Evolutionary conservation across 225 moss, liverwort and hornwort genomes (phyloP), one percentile per base, ranked within the genome.

Genomic region (Sphagnum tenellum): DNA sequence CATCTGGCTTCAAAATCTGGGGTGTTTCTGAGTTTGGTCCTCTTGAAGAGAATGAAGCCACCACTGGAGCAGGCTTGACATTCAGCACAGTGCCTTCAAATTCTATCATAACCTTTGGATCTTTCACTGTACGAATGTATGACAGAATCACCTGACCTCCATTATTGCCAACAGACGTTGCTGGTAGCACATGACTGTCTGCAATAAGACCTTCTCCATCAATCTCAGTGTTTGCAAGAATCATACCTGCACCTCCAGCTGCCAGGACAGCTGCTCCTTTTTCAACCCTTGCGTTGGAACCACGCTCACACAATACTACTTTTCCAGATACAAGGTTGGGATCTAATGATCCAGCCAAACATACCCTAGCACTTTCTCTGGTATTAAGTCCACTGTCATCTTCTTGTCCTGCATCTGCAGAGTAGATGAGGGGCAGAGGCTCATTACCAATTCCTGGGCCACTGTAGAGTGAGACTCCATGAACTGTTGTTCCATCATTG

Each of bases 141-240:
- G 72, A 69, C 46, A 79, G 77, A 65, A 95, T 89, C 0, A 70
- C 13, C 7, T 67, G 71, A 2, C 95, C 95, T 57, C 82, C 92
- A 3, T 46, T 71, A 1, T 77, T 80, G 1, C 95, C 92, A 12
- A 95, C 82, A 5, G 89, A 83, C 1, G 88, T 86, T 5, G 83
- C 92, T 2, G 95, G 95, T 10, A 95, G 79, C 14, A 95, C 86
- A 54, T 95, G 92, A 3, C 87, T 82, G 54, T 95, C 92, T 2
- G 95, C 95, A 7, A 92, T 81, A 1, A 95, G 75, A 12, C 95
- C 95, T 61, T 92, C 95, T 3, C 95, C 95, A 44, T 92, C 92
- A 4, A 86, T 86, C 4, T 77, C 82, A 2, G 85, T 77, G 73
- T 95, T 95, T 55, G 88, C 79, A 3, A 95, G 68, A 56, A 95